These are phyloP conservation scores for Candida pseudoviswanathii DNA, from an alignment of 1,139 yeast genomes.

Conservation along the genomic window DNA sequence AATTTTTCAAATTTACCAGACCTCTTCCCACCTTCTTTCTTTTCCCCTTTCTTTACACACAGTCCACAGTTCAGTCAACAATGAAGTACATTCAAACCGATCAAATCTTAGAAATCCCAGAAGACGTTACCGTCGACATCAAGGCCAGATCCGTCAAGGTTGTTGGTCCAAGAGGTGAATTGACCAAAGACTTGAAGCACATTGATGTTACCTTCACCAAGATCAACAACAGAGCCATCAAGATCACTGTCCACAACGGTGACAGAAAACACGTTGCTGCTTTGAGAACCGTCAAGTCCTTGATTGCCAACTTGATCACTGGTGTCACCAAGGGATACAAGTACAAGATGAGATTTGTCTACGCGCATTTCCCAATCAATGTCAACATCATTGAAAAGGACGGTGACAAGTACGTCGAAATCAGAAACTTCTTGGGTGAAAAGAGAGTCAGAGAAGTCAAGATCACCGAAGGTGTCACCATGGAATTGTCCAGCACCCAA, in stretches of 20 bases:
- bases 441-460: slow-evolving; percentile 89
- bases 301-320: slow-evolving; percentile 89
- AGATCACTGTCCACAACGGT: slow-evolving; percentile 96
- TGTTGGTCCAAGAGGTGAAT: slow-evolving; percentile 97
- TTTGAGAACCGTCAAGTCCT: slow-evolving; percentile 96
- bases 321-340: slow-evolving; percentile 99
- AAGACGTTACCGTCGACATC: slow-evolving; percentile 88
- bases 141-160: slow-evolving; percentile 91
- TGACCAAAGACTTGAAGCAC: slow-evolving; percentile 91
- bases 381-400: slow-evolving; percentile 83
- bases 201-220: slow-evolving; percentile 90
- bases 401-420: slow-evolving; percentile 80
- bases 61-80: slow-evolving; percentile 4
- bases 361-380: slow-evolving; percentile 99
- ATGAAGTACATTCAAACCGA: slow-evolving; percentile 97
- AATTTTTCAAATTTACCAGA: slow-evolving; percentile 3
- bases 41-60: not conserved
- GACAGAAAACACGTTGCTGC: slow-evolving; percentile 99
- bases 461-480: slow-evolving; percentile 85
- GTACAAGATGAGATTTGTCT: slow-evolving; percentile 99
- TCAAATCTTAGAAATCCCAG: slow-evolving; percentile 90
- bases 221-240: slow-evolving; percentile 70
- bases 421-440: slow-evolving; percentile 99
- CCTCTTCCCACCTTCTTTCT: slow-evolving; percentile 4
- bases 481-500: slow-evolving; percentile 77